Percentiles rank a stretch among this genome's conserved stretches.
Evolutionary conservation across 2,329 filamentous ascomycete species (phyloP).

Genomic region (Sarocladium brachiariae): DNA sequence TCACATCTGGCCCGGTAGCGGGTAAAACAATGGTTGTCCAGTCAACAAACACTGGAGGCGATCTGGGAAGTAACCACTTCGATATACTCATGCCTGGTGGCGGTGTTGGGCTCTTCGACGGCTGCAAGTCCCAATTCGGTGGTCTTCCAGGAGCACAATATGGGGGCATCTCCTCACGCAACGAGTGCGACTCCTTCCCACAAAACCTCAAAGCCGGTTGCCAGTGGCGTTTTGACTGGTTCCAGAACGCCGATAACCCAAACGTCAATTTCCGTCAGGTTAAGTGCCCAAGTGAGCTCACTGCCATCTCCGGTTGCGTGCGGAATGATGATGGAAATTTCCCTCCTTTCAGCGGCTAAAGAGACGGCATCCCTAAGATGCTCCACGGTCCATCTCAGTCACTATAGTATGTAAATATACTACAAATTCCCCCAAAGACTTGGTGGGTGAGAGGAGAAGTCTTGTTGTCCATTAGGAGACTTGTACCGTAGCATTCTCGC

Average conservation of each 20-base stretch:
- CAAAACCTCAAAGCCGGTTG: constrained; percentile 48
- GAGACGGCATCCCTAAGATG: background rate
- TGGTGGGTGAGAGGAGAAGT: no score
- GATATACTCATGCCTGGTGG: constrained; percentile 51
- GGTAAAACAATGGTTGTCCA: constrained; percentile 61
- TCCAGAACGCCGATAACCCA: constrained; percentile 52
- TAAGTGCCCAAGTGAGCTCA: constrained; percentile 44
- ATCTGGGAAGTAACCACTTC: constrained; percentile 51
- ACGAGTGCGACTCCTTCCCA: constrained; percentile 47
- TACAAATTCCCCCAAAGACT: no score
- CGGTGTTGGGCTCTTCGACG: constrained; percentile 48
- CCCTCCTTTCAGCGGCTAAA: constrained; percentile 14
- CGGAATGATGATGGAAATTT: constrained; percentile 24
- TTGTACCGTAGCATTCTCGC: no score
- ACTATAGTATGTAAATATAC: background rate
- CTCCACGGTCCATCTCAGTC: background rate
- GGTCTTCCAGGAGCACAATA: constrained; percentile 43
- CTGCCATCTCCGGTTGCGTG: constrained; percentile 30
- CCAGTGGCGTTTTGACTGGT: constrained; percentile 60
- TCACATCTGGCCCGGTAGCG: constrained; percentile 40
- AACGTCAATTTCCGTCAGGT: constrained; percentile 48
- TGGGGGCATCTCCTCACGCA: constrained; percentile 46
- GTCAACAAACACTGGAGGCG: constrained; percentile 55
- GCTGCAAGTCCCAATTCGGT: constrained; percentile 41
- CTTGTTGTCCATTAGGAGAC: no score